A percentile compares a stretch with the other conserved stretches of the same genome.
Evolutionary conservation across 768 basidiomycete species (phyloP).

Genomic region (Boletus edulis): DNA sequence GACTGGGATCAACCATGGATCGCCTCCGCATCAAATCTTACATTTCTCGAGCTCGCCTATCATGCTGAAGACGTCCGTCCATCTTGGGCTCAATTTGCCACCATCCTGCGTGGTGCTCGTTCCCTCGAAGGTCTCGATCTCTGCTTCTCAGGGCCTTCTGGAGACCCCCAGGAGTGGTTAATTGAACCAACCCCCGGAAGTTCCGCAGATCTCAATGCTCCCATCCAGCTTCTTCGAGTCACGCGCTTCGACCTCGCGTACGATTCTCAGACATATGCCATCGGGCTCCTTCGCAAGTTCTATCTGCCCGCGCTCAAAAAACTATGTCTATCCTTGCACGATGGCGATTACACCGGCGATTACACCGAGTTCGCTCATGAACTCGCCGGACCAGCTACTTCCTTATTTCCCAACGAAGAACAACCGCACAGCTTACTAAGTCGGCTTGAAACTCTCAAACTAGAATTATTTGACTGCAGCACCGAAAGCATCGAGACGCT

Average conservation of each 20-base stretch:
- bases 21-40: conserved; percentile 28
- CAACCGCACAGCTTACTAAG: conserved; percentile 38
- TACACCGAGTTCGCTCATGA: conserved; percentile 47
- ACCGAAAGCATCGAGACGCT: conserved; percentile 33
- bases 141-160: conserved; percentile 55
- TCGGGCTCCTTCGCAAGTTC: conserved; percentile 25
- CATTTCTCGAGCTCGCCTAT: conserved; percentile 58
- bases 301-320: conserved; percentile 34
- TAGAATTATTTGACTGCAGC: conserved; percentile 48
- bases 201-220: conserved; percentile 26
- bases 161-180: conserved; percentile 37
- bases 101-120: conserved; percentile 53
- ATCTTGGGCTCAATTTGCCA: conserved; percentile 48
- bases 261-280: conserved; percentile 44
- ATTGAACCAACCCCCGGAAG: conserved; percentile 15
- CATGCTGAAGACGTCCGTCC: conserved; percentile 66
- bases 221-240: conserved; percentile 31
- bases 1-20: conserved; percentile 51
- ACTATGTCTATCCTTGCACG: conserved; percentile 51
- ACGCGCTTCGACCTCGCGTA: conserved; percentile 46
- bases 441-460: conserved; percentile 50
- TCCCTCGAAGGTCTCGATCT: conserved; percentile 53
- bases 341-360: conserved; percentile 55
- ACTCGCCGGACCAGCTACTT: conserved; percentile 32
- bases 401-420: conserved; percentile 31